Evolutionary conservation across 2,329 filamentous ascomycete genomes (phyloP).

Genomic region (Venturia pyrina): DNA sequence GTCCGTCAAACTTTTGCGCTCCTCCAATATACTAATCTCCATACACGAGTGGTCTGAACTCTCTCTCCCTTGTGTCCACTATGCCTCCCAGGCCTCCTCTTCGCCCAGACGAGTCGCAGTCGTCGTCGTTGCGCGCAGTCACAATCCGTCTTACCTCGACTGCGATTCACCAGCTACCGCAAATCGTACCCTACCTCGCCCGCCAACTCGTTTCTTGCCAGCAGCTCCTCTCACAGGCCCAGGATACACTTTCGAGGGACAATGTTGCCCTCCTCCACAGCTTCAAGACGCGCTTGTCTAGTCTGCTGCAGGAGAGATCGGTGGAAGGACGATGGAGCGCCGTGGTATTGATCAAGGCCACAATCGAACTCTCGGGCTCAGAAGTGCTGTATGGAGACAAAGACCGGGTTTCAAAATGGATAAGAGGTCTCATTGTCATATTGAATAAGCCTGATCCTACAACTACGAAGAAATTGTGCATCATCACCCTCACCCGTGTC

Average conservation of each 20-base stretch:
- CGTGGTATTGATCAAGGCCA: constrained; percentile 67
- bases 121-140: constrained; percentile 46
- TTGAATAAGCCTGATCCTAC: constrained; percentile 62
- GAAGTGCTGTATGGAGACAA: constrained; percentile 64
- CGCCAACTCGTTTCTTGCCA: constrained; percentile 44
- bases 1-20: background rate
- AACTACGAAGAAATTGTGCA: constrained; percentile 63
- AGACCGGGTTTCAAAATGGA: constrained; percentile 48
- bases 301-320: constrained; percentile 67
- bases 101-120: background rate
- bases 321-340: constrained; percentile 68
- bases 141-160: constrained; percentile 63
- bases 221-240: constrained; percentile 52
- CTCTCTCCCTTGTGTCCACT: background rate
- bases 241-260: constrained; percentile 47
- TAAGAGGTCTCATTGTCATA: constrained; percentile 63
- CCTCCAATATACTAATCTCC: background rate
- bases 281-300: constrained; percentile 66
- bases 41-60: background rate
- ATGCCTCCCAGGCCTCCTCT: constrained; percentile 8
- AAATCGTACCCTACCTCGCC: constrained; percentile 59
- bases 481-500: constrained; percentile 72
- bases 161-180: constrained; percentile 62
- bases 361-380: constrained; percentile 75
- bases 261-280: constrained; percentile 67